A percentile compares a stretch with the other conserved stretches of the same genome.
Evolutionary conservation across 2,329 filamentous ascomycete genomes (phyloP).

Genomic region (Chaetoscypha palmicola): DNA sequence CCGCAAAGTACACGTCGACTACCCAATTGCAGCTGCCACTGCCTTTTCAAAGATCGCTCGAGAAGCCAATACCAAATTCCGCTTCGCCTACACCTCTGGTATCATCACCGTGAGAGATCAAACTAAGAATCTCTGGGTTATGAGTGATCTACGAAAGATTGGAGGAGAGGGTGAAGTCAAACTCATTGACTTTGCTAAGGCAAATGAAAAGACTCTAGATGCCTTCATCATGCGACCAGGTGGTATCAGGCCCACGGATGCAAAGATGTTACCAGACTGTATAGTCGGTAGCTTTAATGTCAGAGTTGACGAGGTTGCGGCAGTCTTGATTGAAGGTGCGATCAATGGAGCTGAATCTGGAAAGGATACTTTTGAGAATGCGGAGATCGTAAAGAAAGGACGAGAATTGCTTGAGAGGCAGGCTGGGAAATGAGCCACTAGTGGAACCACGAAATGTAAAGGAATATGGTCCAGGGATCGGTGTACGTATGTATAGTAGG

Average conservation of each 20-base stretch:
- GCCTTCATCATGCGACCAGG: not conserved
- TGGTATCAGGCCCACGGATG: not conserved
- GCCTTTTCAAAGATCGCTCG: slow-evolving; percentile 25
- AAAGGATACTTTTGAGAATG: slow-evolving; percentile 2
- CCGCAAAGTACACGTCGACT: slow-evolving; percentile 9
- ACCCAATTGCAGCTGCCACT: slow-evolving; percentile 26
- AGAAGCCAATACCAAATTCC: slow-evolving; percentile 30
- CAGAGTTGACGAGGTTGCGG: slow-evolving; percentile 1
- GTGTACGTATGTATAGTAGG: no score
- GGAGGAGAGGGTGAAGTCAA: slow-evolving; percentile 11
- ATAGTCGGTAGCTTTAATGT: slow-evolving; percentile 1
- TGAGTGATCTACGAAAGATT: slow-evolving; percentile 33
- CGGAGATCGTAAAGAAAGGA: not conserved
- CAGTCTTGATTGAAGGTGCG: slow-evolving; percentile 1
- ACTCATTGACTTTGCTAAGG: slow-evolving; percentile 7
- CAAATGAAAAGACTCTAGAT: slow-evolving; percentile 1
- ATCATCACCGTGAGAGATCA: slow-evolving; percentile 35
- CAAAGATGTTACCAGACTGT: slow-evolving; percentile 1
- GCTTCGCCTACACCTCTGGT: slow-evolving; percentile 36
- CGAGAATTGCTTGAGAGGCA: not conserved
- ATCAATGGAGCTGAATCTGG: not conserved
- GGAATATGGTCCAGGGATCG: no score
- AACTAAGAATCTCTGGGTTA: slow-evolving; percentile 33
- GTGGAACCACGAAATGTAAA: not conserved
- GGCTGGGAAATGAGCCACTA: not conserved